A percentile compares a stretch with the other conserved stretches of the same genome.
Evolutionary conservation across 2,329 filamentous ascomycete species (phyloP).

Genomic region (Pyrenochaeta sp.): DNA sequence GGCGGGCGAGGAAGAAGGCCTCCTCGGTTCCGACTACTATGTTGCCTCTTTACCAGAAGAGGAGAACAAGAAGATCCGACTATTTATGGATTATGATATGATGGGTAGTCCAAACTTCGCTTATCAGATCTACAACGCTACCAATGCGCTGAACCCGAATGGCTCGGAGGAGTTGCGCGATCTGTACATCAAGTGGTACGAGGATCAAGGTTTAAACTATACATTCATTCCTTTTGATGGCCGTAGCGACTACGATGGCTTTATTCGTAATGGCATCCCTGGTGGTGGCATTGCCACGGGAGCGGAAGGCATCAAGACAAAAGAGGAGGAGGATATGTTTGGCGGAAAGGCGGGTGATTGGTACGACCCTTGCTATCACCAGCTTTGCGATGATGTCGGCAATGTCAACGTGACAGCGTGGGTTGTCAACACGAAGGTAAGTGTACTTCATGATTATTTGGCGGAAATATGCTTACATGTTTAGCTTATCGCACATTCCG

Average conservation of each 20-base stretch:
- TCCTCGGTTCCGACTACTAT: constrained; percentile 53
- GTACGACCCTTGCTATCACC: constrained; percentile 53
- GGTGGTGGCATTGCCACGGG: constrained; percentile 53
- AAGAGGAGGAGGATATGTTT: constrained; percentile 46
- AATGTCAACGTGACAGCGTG: constrained; percentile 52
- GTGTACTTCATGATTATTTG: background rate
- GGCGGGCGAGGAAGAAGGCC: constrained; percentile 52
- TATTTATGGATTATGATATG: constrained; percentile 57
- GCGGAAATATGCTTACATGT: constrained; percentile 6
- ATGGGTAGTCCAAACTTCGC: constrained; percentile 52
- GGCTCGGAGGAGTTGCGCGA: constrained; percentile 49
- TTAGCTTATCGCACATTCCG: constrained; percentile 49
- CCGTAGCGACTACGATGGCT: constrained; percentile 53
- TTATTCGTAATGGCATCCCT: constrained; percentile 52
- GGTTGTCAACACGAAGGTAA: constrained; percentile 50
- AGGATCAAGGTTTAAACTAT: constrained; percentile 47
- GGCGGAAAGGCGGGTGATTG: constrained; percentile 51
- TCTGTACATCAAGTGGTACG: constrained; percentile 51
- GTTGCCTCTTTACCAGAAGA: constrained; percentile 42
- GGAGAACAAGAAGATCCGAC: constrained; percentile 51
- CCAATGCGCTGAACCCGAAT: constrained; percentile 46
- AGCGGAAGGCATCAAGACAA: constrained; percentile 53
- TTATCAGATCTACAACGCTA: constrained; percentile 53
- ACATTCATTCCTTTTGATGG: constrained; percentile 52
- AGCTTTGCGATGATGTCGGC: constrained; percentile 49